A percentile compares a stretch with the other conserved stretches of the same genome.
Evolutionary conservation across 371 early-diverging fungal species (phyloP).

Genomic region (Zopfochytrium polystomum): DNA sequence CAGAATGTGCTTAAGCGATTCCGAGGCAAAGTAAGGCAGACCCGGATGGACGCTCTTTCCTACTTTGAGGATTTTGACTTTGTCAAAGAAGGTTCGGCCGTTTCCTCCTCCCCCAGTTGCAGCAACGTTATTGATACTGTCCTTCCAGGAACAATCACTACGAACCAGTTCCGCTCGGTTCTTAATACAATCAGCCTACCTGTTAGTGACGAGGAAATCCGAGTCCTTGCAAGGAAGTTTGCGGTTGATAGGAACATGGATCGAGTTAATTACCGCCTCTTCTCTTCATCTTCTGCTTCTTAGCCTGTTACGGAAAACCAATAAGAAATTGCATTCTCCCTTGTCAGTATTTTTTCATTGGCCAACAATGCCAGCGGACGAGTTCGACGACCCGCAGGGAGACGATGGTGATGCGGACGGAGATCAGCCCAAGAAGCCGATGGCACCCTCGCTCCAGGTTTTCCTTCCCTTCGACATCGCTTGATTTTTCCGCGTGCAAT

Average conservation of each 20-base stretch:
- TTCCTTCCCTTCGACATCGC: too few species aligned
- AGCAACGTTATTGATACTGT: neutral
- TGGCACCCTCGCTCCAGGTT: too few species aligned
- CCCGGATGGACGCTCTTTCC: slow-evolving; percentile 35
- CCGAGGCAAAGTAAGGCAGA: slow-evolving; percentile 21
- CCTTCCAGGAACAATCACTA: slow-evolving; percentile 43
- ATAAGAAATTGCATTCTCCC: too few species aligned
- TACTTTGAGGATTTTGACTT: slow-evolving; percentile 48
- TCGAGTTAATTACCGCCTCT: slow-evolving; percentile 36
- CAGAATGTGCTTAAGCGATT: slow-evolving; percentile 29
- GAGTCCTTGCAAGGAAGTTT: slow-evolving; percentile 35
- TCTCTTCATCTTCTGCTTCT: too few species aligned
- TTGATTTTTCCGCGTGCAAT: too few species aligned
- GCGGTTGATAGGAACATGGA: slow-evolving; percentile 30
- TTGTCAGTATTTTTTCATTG: too few species aligned
- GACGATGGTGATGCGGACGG: too few species aligned
- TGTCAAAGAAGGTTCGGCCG: slow-evolving; percentile 46
- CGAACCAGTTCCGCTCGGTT: slow-evolving; percentile 45
- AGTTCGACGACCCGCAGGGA: too few species aligned
- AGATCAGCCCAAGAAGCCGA: too few species aligned
- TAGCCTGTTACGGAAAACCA: too few species aligned
- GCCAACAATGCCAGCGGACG: too few species aligned
- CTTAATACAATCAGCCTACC: slow-evolving; percentile 34
- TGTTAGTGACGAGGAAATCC: slow-evolving; percentile 40
- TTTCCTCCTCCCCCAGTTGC: neutral